Evolutionary conservation across 2,329 filamentous ascomycete genomes (phyloP), one percentile per base, ranked within the genome.

Genomic region (Nothophoma quercina): DNA sequence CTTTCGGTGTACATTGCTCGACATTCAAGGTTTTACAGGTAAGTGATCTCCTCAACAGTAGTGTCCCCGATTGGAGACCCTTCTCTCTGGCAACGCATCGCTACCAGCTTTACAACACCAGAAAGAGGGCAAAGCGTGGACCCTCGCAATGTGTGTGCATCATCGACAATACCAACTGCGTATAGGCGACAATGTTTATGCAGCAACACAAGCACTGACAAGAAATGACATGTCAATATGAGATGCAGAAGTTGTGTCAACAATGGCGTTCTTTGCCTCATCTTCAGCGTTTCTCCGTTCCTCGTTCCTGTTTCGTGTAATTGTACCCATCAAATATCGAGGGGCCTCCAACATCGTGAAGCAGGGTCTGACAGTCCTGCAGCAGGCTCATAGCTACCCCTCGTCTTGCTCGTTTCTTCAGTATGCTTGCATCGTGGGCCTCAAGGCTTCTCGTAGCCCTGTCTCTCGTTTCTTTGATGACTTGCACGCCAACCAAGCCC

Each of bases 371-470:
- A 53, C 33, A 34, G 25, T 7, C 4, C 15, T 15, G 15, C n/a
- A 28, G 13, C 26, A 39, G 39, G 16, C 30, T 19, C 21, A 25
- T 13, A 34, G 23, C 13, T n/a, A 34, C n/a, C 15, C 32, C 18
- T 33, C 7, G 9, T 21, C 10, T 15, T 10, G n/a, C 12, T 16
- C 15, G 2, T 30, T 40, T 33, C 12, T 26, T 38, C 41, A 55
- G 32, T 13, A 65, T 65, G 58, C 36, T 35, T n/a, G 21, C 19
- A 3, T 28, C 47, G 8, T 49, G 40, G 42, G 13, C 42, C 2
- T 15, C 33, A 22, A 36, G 36, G 23, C 39, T 33, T 16, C 5
- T 57, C 7, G 7, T 58, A 13, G 32, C 39, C 13, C 9, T 51
- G 21, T 6, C 43, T 16, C 40, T 63, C 18, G 33, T 51, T 23